A percentile compares a stretch with the other conserved stretches of the same genome.
These are phyloP conservation scores for Trametes punicea DNA, from an alignment of 768 basidiomycete genomes.

Conservation along the genomic window DNA sequence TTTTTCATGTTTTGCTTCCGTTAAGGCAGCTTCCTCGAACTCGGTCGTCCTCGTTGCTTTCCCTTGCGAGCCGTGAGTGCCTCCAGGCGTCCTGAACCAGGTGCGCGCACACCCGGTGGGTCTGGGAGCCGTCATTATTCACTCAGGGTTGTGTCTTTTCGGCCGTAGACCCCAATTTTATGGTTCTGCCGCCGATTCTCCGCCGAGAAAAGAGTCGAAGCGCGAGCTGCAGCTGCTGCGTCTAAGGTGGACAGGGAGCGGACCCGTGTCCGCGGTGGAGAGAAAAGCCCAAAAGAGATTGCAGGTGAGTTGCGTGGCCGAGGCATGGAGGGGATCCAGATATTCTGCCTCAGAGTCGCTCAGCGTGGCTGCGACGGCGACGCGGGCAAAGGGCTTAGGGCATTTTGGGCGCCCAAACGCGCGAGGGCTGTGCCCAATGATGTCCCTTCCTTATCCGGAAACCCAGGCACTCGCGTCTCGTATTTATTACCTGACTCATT, in stretches of 20 bases:
- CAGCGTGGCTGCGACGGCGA: conserved; percentile 5
- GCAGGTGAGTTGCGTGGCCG: conserved; percentile 20
- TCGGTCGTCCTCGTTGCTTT: conserved; percentile 18
- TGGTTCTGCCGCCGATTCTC: conserved; percentile 29
- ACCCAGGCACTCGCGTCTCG: conserved; percentile 22
- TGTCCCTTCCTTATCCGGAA: conserved; percentile 19
- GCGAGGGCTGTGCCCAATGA: conserved; percentile 18
- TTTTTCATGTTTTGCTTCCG: conserved; percentile 22
- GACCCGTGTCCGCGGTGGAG: conserved; percentile 21
- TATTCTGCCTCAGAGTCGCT: conserved; percentile 16
- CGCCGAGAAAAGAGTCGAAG: conserved; percentile 24
- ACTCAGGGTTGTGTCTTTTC: not conserved
- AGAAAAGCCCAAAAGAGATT: conserved; percentile 15
- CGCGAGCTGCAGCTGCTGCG: conserved; percentile 23
- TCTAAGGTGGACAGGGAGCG: conserved; percentile 20
- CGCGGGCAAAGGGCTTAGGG: conserved; percentile 24
- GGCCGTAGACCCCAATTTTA: conserved; percentile 21
- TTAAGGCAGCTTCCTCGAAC: conserved; percentile 19
- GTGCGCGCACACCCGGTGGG: not conserved
- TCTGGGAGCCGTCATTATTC: not conserved
- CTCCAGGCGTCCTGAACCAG: conserved; percentile 13
- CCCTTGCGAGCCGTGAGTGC: conserved; percentile 16
- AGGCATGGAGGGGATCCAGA: not conserved
- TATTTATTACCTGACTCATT: conserved; percentile 29
- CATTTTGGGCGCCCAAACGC: conserved; percentile 8